These are phyloP conservation scores for Oryza longistaminata DNA, from an alignment of 176 grass and related monocot species.

Conservation along the genomic window DNA sequence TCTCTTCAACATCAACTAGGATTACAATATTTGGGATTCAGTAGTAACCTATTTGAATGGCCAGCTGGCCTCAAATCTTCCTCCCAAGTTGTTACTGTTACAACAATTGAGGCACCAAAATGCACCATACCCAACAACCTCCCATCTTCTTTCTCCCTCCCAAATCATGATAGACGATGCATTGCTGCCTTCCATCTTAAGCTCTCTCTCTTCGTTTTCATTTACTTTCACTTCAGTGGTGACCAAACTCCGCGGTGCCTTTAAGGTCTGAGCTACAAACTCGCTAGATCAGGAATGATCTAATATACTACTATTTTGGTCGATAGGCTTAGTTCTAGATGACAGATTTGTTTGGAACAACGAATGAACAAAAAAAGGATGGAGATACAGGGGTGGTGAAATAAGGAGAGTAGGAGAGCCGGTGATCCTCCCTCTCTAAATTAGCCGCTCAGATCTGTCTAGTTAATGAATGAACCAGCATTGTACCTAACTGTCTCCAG, in stretches of 20 bases:
- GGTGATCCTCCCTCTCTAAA: slow-evolving; percentile 3
- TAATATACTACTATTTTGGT: neutral
- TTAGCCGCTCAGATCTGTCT: slow-evolving; percentile 34
- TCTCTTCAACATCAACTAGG: neutral
- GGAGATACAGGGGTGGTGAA: slow-evolving; percentile 1
- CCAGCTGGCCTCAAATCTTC: neutral
- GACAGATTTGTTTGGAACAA: slow-evolving; percentile 6
- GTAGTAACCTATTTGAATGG: neutral
- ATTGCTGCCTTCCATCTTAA: neutral
- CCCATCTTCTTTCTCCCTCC: neutral
- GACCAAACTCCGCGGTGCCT: neutral
- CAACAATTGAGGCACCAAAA: neutral
- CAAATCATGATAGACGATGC: neutral
- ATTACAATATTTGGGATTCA: neutral
- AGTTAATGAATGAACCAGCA: slow-evolving; percentile 25
- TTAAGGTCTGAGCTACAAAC: neutral
- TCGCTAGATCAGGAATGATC: neutral
- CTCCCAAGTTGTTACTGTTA: neutral
- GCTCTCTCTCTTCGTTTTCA: neutral
- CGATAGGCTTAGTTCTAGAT: neutral
- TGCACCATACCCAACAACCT: neutral
- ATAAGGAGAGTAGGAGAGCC: neutral
- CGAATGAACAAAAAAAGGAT: neutral
- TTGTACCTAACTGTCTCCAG: slow-evolving; percentile 19
- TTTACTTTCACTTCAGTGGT: neutral